Conservation (phyloP, 176 grass and related monocot species). For the Stipa capillata region DNA sequence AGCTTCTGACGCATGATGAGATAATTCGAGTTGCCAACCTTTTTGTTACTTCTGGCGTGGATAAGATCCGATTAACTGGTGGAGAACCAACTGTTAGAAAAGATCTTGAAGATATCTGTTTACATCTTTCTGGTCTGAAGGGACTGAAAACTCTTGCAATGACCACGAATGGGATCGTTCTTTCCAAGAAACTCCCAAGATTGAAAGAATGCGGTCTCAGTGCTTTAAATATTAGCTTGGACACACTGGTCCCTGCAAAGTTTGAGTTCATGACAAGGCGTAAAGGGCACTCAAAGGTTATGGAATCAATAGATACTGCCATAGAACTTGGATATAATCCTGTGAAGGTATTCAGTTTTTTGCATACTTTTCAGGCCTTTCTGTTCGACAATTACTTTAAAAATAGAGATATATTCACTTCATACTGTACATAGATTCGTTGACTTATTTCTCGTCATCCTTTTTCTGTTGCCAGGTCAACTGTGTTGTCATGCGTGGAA, state of each 20-base stretch:
- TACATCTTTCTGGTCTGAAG: slow-evolving; percentile 64
- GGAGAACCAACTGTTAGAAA: too few species aligned
- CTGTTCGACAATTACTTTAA: neutral
- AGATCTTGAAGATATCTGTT: too few species aligned
- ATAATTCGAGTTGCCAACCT: too few species aligned
- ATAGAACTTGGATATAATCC: slow-evolving; percentile 66
- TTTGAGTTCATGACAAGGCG: slow-evolving; percentile 93
- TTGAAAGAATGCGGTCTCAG: too few species aligned
- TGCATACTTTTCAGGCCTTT: neutral
- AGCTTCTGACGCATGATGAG: too few species aligned
- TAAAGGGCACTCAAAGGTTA: slow-evolving; percentile 65
- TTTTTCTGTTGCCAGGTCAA: slow-evolving; percentile 28
- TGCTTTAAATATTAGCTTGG: too few species aligned
- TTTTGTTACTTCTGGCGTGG: too few species aligned
- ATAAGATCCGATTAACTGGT: too few species aligned
- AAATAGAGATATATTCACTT: neutral
- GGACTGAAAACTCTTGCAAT: slow-evolving; percentile 73
- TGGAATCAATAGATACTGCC: too few species aligned
- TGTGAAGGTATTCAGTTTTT: slow-evolving; percentile 50
- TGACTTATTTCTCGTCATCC: neutral
- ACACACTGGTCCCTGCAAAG: slow-evolving; percentile 81
- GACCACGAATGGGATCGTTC: too few species aligned
- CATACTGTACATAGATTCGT: neutral
- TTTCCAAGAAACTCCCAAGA: too few species aligned
- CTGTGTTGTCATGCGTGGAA: too few species aligned